A percentile compares a stretch with the other conserved stretches of the same genome.
Conservation (phyloP, 805 yeast genomes). For the Nakazawaea laoshanensis region DNA sequence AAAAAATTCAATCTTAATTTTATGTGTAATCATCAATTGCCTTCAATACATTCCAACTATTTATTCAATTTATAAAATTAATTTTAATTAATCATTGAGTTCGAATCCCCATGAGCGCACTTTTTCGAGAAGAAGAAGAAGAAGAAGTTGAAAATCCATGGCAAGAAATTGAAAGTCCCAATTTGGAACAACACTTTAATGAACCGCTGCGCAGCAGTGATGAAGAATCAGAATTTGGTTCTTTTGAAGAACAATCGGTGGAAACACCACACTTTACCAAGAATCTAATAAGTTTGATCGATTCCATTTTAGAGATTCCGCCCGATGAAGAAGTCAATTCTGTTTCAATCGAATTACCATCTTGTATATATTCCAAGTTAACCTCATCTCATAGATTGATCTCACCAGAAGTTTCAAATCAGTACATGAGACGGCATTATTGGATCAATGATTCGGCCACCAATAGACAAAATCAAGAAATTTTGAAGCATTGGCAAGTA, state of each 20-base stretch:
- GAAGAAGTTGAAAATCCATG: too few relatives aligned
- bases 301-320: too few relatives aligned
- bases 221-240: conserved; percentile 7
- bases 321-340: too few relatives aligned
- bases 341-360: background rate
- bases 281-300: too few relatives aligned
- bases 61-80: too few relatives aligned
- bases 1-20: too few relatives aligned
- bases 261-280: background rate
- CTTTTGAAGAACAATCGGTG: conserved; percentile 7
- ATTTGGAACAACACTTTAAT: too few relatives aligned
- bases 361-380: background rate
- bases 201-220: background rate
- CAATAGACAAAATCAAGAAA: background rate
- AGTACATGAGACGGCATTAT: conserved; percentile 3
- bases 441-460: conserved; percentile 1
- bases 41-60: too few relatives aligned
- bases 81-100: background rate
- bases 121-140: too few relatives aligned
- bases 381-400: conserved; percentile 3
- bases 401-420: conserved; percentile 1
- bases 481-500: background rate
- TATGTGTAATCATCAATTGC: background rate
- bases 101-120: too few relatives aligned
- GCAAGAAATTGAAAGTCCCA: too few relatives aligned